Conservation (phyloP, 1,139 yeast genomes). For the Suhomyces anneliseae region DNA sequence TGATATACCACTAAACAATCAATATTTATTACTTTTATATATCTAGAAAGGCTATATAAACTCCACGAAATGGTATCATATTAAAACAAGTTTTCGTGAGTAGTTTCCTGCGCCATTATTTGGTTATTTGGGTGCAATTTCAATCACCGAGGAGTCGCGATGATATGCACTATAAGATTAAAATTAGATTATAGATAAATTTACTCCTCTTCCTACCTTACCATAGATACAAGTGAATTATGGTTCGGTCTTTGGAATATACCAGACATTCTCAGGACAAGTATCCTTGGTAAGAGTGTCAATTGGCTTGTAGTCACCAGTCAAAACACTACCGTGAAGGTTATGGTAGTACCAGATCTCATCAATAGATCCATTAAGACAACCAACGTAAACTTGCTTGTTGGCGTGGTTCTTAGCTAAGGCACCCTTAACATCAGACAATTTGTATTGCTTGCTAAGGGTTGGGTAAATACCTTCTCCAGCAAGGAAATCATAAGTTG, state of each 20-base stretch:
- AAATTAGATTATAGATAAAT: not conserved
- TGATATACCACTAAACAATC: too few species aligned
- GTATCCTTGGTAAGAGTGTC: slow-evolving; percentile 25
- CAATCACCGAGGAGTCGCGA: too few species aligned
- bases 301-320: slow-evolving; percentile 34
- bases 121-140: too few species aligned
- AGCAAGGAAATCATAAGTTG: slow-evolving; percentile 36
- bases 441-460: slow-evolving; percentile 27
- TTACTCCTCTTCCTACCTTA: not conserved
- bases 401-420: slow-evolving; percentile 30
- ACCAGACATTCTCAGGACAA: slow-evolving; percentile 35
- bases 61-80: too few species aligned
- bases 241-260: slow-evolving; percentile 27
- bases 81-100: too few species aligned
- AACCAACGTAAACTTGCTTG: slow-evolving; percentile 36
- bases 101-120: too few species aligned
- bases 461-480: slow-evolving; percentile 38
- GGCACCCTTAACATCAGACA: slow-evolving; percentile 33
- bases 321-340: slow-evolving; percentile 36
- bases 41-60: too few species aligned
- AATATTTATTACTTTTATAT: too few species aligned
- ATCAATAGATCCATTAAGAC: slow-evolving; percentile 33
- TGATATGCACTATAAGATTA: not conserved
- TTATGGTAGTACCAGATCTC: slow-evolving; percentile 43
- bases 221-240: not conserved